Percentiles rank a stretch among this genome's conserved stretches.
phyloP scores from a whole-genome alignment of 352 stramenopile species.

The Phytophthora niederhauseri region DNA sequence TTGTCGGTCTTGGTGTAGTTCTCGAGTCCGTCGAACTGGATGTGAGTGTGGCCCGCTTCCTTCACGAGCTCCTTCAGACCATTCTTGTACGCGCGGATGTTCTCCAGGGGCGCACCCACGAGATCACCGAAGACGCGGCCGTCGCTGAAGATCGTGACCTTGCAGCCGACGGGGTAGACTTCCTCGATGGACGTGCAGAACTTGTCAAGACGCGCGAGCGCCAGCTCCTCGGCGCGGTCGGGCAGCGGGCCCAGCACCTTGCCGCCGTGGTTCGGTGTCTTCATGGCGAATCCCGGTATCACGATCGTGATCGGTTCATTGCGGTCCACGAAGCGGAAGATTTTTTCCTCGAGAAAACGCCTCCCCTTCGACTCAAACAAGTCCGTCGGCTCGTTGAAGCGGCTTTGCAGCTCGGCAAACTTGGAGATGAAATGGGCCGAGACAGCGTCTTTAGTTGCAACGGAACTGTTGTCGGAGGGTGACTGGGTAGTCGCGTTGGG shows the following conservation, averaged over 20 bases:
- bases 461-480: conserved; percentile 2
- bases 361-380: conserved; percentile 19
- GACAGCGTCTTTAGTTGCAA: conserved; percentile 1
- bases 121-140: conserved; percentile 28
- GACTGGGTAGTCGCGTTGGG: conserved; percentile 11
- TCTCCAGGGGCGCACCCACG: conserved; percentile 14
- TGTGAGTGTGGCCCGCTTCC: conserved; percentile 28
- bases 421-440: conserved; percentile 18
- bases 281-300: conserved; percentile 14
- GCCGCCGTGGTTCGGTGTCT: conserved; percentile 22
- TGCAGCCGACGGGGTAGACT: conserved; percentile 23
- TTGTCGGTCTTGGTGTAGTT: conserved; percentile 30
- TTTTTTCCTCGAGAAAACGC: conserved; percentile 13
- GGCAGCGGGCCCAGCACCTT: conserved; percentile 26
- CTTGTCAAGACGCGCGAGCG: conserved; percentile 20
- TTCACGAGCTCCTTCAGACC: conserved; percentile 22
- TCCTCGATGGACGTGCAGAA: conserved; percentile 28
- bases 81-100: conserved; percentile 28
- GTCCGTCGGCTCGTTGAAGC: conserved; percentile 13
- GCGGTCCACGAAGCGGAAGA: conserved; percentile 18
- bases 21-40: conserved; percentile 28
- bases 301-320: conserved; percentile 13
- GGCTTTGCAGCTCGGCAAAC: conserved; percentile 26
- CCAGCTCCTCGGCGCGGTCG: conserved; percentile 25
- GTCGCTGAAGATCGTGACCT: conserved; percentile 29